These are phyloP conservation scores for Alternaria angustiovoidea DNA, from an alignment of 2,329 filamentous ascomycete species.

Conservation along the genomic window DNA sequence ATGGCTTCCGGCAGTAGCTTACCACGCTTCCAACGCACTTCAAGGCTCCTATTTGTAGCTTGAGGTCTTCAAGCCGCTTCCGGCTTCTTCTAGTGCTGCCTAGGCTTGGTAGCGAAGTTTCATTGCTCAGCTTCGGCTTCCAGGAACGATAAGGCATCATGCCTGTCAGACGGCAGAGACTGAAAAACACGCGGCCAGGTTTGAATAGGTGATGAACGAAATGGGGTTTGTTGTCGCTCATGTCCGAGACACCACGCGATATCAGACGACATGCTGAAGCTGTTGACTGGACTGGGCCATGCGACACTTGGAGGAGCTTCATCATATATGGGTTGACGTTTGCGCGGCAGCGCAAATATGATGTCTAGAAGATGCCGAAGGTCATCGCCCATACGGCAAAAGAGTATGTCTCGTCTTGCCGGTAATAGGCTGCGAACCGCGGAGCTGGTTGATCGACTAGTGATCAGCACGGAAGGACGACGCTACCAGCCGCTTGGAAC, in stretches of 20 bases:
- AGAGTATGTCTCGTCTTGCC: neutral
- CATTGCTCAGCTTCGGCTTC: neutral
- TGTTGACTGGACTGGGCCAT: neutral
- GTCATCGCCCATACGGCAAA: neutral
- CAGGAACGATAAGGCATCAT: neutral
- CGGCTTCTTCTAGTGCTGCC: neutral
- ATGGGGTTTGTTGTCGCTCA: neutral
- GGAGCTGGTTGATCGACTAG: conserved; percentile 2
- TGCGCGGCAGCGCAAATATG: neutral
- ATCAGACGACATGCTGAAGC: neutral
- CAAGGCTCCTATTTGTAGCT: neutral
- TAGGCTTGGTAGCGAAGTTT: neutral
- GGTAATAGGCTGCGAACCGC: neutral
- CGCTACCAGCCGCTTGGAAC: conserved; percentile 11
- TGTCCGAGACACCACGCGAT: neutral
- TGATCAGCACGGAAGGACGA: conserved; percentile 6
- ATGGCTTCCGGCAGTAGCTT: neutral
- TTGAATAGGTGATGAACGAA: neutral
- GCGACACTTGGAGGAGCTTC: neutral
- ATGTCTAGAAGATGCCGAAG: neutral
- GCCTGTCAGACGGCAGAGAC: neutral
- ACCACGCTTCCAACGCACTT: neutral
- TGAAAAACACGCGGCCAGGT: neutral
- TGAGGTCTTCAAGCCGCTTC: neutral
- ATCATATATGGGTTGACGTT: neutral